A percentile compares a stretch with the other conserved stretches of the same genome.
Evolutionary conservation across 2,329 filamentous ascomycete species (phyloP).

Genomic region (Penicillium janthinellum): DNA sequence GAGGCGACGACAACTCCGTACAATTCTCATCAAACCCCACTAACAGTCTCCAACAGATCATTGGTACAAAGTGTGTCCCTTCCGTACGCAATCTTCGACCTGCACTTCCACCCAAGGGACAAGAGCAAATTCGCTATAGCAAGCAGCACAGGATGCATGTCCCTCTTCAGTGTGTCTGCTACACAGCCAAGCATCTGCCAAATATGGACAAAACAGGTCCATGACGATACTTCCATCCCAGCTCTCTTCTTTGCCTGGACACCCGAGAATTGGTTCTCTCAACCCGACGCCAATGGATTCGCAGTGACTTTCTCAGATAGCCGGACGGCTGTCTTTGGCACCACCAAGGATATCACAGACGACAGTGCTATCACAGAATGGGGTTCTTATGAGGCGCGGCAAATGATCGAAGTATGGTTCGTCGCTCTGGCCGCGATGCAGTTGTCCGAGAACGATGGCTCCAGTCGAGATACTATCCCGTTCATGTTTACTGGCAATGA

Average conservation of each 20-base stretch:
- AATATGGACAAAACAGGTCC: constrained; percentile 50
- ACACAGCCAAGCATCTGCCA: constrained; percentile 33
- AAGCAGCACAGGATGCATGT: constrained; percentile 65
- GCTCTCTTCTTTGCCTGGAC: constrained; percentile 77
- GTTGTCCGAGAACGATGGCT: not conserved
- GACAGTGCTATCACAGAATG: constrained; percentile 23
- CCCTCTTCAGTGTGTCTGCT: constrained; percentile 39
- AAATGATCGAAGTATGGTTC: constrained; percentile 46
- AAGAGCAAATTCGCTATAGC: constrained; percentile 68
- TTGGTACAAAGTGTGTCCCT: constrained; percentile 63
- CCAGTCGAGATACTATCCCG: constrained; percentile 10
- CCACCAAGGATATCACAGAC: constrained; percentile 36
- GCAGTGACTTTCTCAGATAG: constrained; percentile 73
- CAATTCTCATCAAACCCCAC: not conserved
- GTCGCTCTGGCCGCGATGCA: constrained; percentile 34
- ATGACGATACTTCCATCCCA: constrained; percentile 59
- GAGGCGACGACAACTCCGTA: not conserved
- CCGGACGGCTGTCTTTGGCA: constrained; percentile 58
- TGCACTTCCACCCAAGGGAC: constrained; percentile 71
- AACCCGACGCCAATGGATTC: constrained; percentile 50
- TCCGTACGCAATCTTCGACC: constrained; percentile 76
- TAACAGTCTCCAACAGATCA: constrained; percentile 42
- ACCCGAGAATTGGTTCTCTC: constrained; percentile 46
- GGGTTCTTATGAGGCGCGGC: constrained; percentile 31
- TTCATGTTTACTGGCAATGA: constrained; percentile 45